These are phyloP conservation scores for Exophiala mesophila DNA, from an alignment of 2,329 filamentous ascomycete genomes.

Conservation along the genomic window DNA sequence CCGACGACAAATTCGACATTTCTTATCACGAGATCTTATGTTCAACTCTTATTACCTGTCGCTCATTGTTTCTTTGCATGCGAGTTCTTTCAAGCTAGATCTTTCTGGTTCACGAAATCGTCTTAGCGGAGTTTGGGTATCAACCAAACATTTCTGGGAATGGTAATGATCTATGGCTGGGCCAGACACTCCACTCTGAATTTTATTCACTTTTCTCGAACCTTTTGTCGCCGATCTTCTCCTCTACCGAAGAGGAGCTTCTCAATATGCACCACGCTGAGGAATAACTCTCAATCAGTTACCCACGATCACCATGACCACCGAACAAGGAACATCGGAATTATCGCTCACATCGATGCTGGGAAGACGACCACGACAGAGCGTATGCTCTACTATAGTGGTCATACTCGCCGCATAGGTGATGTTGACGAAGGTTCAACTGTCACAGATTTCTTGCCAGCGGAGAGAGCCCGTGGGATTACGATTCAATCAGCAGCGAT, in stretches of 20 bases:
- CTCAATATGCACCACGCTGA: conserved; percentile 1
- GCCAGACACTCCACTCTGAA: conserved; percentile 15
- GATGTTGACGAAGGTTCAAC: conserved; percentile 97
- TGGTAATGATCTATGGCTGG: conserved; percentile 17
- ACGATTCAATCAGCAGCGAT: conserved; percentile 97
- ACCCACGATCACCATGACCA: conserved; percentile 38
- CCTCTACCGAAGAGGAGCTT: not conserved
- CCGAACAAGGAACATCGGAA: conserved; percentile 88
- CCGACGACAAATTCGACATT: too few species aligned
- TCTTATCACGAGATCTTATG: too few species aligned
- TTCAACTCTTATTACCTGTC: too few species aligned
- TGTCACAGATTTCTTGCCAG: conserved; percentile 91
- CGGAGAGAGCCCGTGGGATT: conserved; percentile 87
- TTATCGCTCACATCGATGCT: conserved; percentile 97
- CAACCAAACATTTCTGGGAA: conserved; percentile 6
- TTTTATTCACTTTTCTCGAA: conserved; percentile 3
- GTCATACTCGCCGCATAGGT: conserved; percentile 80
- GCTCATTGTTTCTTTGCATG: too few species aligned
- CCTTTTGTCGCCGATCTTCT: not conserved
- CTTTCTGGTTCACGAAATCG: too few species aligned
- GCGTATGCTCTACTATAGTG: conserved; percentile 97
- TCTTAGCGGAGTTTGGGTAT: not conserved
- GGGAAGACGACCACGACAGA: conserved; percentile 98
- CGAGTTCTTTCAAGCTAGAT: too few species aligned
- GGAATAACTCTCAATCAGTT: not conserved